Conservation (phyloP, 1,284 basidiomycete genomes). For the Schizophyllum commune region DNA sequence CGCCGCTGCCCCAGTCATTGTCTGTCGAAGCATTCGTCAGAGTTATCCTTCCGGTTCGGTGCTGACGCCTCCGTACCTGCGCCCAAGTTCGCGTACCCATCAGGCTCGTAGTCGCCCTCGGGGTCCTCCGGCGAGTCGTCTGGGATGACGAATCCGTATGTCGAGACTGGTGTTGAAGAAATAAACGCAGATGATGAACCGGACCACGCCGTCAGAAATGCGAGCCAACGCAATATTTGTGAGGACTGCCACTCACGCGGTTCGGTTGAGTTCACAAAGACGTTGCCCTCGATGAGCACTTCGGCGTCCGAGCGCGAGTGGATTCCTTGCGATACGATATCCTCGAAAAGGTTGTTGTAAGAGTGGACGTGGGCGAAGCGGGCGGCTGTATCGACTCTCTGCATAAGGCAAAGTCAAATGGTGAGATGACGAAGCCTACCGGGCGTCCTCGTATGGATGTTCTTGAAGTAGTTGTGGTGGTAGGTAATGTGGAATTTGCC, state of each 20-base stretch:
- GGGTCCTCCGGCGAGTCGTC: constrained; percentile 17
- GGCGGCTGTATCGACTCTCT: constrained; percentile 10
- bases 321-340: constrained; percentile 18
- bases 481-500: constrained; percentile 20
- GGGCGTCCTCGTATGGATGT: constrained; percentile 18
- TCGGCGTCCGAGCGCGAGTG: constrained; percentile 16
- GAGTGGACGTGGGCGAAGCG: constrained; percentile 16
- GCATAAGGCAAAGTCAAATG: not conserved
- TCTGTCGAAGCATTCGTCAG: constrained; percentile 4
- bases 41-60: not conserved
- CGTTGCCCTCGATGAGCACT: constrained; percentile 18
- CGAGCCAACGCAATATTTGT: not conserved
- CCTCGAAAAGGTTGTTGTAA: constrained; percentile 17
- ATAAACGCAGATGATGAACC: not conserved
- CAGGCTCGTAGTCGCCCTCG: constrained; percentile 16
- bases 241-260: constrained; percentile 8
- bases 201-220: too few relatives aligned
- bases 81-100: constrained; percentile 18
- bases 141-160: constrained; percentile 19
- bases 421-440: constrained; percentile 6
- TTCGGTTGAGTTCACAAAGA: constrained; percentile 17
- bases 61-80: constrained; percentile 11
- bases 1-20: constrained; percentile 16
- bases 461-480: constrained; percentile 18
- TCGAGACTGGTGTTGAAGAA: constrained; percentile 11